phyloP scores from a whole-genome alignment of 768 basidiomycete species.

The Leccinum pellstonianum region DNA sequence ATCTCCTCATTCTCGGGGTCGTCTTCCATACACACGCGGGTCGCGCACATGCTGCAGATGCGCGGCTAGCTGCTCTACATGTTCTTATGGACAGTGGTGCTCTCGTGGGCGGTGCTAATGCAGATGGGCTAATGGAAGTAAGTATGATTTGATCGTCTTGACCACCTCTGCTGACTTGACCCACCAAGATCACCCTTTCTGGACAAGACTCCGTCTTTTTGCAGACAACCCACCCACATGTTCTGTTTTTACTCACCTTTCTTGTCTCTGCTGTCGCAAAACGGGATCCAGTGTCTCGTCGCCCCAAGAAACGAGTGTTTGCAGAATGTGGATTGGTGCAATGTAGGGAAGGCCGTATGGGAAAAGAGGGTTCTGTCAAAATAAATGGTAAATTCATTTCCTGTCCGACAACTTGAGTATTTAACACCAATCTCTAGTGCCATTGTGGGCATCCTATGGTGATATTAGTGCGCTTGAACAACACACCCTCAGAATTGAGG shows the following conservation, averaged over 20 bases:
- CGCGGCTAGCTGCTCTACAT: conserved; percentile 58
- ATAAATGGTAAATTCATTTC: conserved; percentile 14
- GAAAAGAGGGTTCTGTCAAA: conserved; percentile 19
- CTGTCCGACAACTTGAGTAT: background rate
- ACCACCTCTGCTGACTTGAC: background rate
- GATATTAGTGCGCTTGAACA: conserved; percentile 51
- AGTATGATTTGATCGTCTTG: conserved; percentile 18
- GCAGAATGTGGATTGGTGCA: conserved; percentile 55
- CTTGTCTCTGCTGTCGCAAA: conserved; percentile 66
- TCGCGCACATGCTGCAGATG: conserved; percentile 43
- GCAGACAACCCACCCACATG: conserved; percentile 65
- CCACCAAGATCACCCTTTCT: conserved; percentile 29
- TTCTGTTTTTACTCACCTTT: conserved; percentile 63
- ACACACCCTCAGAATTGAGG: conserved; percentile 59
- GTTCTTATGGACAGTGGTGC: conserved; percentile 63
- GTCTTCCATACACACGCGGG: conserved; percentile 63
- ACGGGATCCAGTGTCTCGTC: conserved; percentile 70
- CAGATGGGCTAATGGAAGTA: conserved; percentile 42
- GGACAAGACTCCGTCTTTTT: conserved; percentile 47
- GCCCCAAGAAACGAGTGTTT: conserved; percentile 71
- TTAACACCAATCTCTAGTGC: conserved; percentile 38
- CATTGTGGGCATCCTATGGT: conserved; percentile 50
- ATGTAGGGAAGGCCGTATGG: conserved; percentile 45
- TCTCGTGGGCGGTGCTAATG: conserved; percentile 35
- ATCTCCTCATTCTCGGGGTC: conserved; percentile 61